phyloP scores from a whole-genome alignment of 768 basidiomycete genomes.

The Rhizopogon roseolus region DNA sequence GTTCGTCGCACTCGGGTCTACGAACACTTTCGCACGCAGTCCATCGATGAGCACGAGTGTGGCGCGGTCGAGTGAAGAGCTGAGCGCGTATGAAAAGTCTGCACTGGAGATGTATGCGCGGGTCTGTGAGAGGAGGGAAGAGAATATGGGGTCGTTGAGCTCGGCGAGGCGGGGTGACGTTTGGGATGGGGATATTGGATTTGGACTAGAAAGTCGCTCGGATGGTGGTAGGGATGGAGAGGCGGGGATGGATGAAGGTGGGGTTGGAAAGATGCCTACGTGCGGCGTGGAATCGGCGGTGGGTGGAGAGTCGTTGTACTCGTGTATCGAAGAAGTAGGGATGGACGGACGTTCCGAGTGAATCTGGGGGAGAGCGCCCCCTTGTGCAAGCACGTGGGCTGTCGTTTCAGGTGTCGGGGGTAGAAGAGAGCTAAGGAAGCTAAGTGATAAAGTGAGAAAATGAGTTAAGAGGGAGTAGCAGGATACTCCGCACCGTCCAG shows the following conservation, averaged over 20 bases:
- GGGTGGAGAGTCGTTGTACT: neutral
- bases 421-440: conserved; percentile 67
- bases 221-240: conserved; percentile 22
- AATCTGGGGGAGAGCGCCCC: conserved; percentile 35
- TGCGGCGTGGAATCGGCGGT: conserved; percentile 10
- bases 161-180: neutral
- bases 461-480: neutral
- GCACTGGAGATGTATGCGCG: conserved; percentile 54
- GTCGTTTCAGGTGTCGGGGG: conserved; percentile 71
- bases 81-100: conserved; percentile 68
- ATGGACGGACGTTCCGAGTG: neutral
- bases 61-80: conserved; percentile 68
- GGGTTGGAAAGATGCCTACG: conserved; percentile 14
- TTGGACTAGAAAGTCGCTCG: conserved; percentile 17
- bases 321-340: neutral
- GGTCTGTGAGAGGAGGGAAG: conserved; percentile 65
- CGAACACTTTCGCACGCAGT: conserved; percentile 63
- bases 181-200: neutral
- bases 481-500: neutral
- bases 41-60: conserved; percentile 59
- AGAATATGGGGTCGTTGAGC: conserved; percentile 39
- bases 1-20: conserved; percentile 18
- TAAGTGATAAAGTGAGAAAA: neutral
- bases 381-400: conserved; percentile 63
- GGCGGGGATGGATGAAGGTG: conserved; percentile 13